Base-by-base conservation (phyloP, 2,329 filamentous ascomycete genomes). In the Lasiodiplodia sp. region DNA sequence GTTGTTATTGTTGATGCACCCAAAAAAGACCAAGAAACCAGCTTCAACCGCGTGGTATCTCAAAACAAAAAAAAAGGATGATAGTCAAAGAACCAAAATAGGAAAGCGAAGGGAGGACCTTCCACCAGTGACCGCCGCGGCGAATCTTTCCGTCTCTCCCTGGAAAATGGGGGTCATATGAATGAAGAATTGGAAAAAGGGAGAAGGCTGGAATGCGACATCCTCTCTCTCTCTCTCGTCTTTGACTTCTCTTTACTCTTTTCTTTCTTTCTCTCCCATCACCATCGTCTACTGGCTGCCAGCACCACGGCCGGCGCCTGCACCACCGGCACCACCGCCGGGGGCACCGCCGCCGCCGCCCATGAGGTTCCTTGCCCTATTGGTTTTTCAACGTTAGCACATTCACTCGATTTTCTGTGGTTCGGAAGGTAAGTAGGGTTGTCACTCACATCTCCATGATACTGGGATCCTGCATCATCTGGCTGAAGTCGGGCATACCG, bases 391-490 rank as follows among this genome's bases (percentile, higher is more conserved):
- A 11, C 8, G 44, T 47, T 2, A 47, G 44, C 31, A 23, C 6
- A 34, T 34, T 56, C 16, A 18, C 31, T 34, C 2, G n/a, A 34
- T 56, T n/a, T 18, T 6, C 63, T 62, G 49, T 71, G 53, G 40
- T n/a, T n/a, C n/a, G 10, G 2, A 67, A 21, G 21, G 16, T 7
- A 23, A 18, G 25, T 31, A 8, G 21, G 23, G 37, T 16, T 18
- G 21, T 10, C 28, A 88, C 92, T 92, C 83, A 96, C 94, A 98
- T 94, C 69, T 97, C 93, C 55, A 93, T 93, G 80, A 99, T 91
- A 78, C 83, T 92, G 58, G 96, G 96, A 79, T 99, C 96, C 72
- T 90, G 91, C 96, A 99, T 97, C 80, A 99, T 83, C 72, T 87
- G 86, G 68, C 87, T 86, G 76, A 98, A 84, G 80, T 98, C 93